These are phyloP conservation scores for Candida gigantensis DNA, from an alignment of 1,139 yeast genomes.

Conservation along the genomic window DNA sequence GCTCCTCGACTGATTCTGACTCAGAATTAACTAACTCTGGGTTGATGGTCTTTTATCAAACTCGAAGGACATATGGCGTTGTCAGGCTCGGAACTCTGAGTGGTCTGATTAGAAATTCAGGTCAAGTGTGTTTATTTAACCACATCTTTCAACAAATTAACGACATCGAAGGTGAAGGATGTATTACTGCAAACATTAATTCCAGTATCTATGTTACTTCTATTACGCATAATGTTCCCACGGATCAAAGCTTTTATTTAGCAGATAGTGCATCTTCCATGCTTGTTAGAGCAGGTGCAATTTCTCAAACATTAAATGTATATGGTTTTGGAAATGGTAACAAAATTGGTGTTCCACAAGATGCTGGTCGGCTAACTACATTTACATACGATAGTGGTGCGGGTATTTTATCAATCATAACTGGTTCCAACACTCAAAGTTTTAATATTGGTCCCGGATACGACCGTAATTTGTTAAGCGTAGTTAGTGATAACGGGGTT, in stretches of 20 bases:
- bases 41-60: constrained; percentile 8
- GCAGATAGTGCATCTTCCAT: not conserved
- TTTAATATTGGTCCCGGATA: constrained; percentile 26
- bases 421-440: constrained; percentile 11
- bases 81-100: constrained; percentile 22
- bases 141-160: constrained; percentile 26
- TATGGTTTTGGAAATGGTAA: constrained; percentile 25
- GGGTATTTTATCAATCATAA: constrained; percentile 24
- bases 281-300: not conserved
- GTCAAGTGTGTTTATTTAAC: constrained; percentile 32
- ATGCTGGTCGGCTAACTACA: no score
- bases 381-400: constrained; percentile 19
- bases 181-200: constrained; percentile 24
- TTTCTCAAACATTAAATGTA: not conserved
- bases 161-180: constrained; percentile 27
- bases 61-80: constrained; percentile 19
- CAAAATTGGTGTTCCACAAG: no score
- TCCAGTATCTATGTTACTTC: constrained; percentile 22
- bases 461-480: constrained; percentile 12
- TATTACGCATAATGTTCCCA: not conserved
- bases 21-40: constrained; percentile 1
- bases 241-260: not conserved
- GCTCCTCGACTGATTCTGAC: no score
- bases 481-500: constrained; percentile 17
- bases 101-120: constrained; percentile 24